Base-by-base conservation (phyloP, 2,329 filamentous ascomycete genomes). In the Rhinocladiella mackenziei region DNA sequence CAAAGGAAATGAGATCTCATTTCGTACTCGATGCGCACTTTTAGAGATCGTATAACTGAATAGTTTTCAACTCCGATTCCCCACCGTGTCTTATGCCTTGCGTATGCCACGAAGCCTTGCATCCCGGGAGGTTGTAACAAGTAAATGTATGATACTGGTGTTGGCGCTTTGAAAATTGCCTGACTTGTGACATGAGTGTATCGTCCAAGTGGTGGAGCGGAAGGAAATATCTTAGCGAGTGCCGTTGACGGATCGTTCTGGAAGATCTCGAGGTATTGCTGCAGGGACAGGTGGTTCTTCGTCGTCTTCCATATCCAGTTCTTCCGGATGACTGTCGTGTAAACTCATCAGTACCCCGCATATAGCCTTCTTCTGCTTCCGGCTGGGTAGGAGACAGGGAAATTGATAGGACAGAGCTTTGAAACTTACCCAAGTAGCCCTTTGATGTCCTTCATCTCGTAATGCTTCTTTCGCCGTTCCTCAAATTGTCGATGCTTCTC, bases 361-460 rank as follows among this genome's bases (percentile, higher is more conserved):
- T 30, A 5, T 4, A 5, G 4, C 28, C n/a, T 5, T 5, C 28
- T 30, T 5, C n/a, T 5, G 11, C 28, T 30, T 5, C 28, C 5
- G 15, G 28, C 5, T 5, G 11, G n/a, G n/a, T n/a, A 6, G 5
- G n/a, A 17, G 14, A 17, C 17, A 5, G 15, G n/a, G 30, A 33
- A 15, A n/a, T n/a, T n/a, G n/a, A n/a, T n/a, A n/a, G n/a, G n/a
- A n/a, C n/a, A n/a, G n/a, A n/a, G n/a, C n/a, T n/a, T n/a, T n/a
- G n/a, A 28, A 14, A 68, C 74, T 55, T 65, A 83, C 81, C 88
- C 89, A 54, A 98, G 77, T 40, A 97, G 69, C 60, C 83, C 79
- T 60, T 92, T 94, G 46, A 96, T 89, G 61, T 92, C 85, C 70
- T 80, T 88, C 92, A 98, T 98, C 75, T 98, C 92, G 68, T 98